Evolutionary conservation across 2,329 filamentous ascomycete genomes (phyloP).

Genomic region (Penicillium sp.): DNA sequence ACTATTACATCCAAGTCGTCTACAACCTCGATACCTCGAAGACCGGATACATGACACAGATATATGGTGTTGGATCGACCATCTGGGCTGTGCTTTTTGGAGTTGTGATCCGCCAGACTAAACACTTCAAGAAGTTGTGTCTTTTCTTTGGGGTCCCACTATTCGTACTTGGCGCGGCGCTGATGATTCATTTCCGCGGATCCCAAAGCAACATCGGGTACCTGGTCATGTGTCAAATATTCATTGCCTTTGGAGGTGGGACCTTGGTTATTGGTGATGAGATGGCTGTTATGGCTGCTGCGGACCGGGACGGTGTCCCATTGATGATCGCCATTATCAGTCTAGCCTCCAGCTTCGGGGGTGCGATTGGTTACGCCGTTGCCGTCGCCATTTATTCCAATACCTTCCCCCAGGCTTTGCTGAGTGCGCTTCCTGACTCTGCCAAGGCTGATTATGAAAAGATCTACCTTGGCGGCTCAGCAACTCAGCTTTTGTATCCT

Average conservation of each 20-base stretch:
- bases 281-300: slow-evolving; percentile 58
- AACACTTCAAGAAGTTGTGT: slow-evolving; percentile 52
- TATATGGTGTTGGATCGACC: slow-evolving; percentile 56
- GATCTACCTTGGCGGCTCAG: slow-evolving; percentile 25
- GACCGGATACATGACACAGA: slow-evolving; percentile 50
- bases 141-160: slow-evolving; percentile 54
- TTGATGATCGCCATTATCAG: slow-evolving; percentile 39
- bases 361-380: slow-evolving; percentile 33
- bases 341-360: slow-evolving; percentile 31
- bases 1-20: slow-evolving; percentile 53
- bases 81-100: slow-evolving; percentile 53
- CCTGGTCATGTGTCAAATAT: slow-evolving; percentile 56
- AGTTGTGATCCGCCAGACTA: slow-evolving; percentile 47
- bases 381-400: slow-evolving; percentile 21
- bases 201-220: slow-evolving; percentile 50
- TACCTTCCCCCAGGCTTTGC: slow-evolving; percentile 15
- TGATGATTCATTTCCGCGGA: slow-evolving; percentile 59
- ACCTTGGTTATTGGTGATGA: slow-evolving; percentile 57
- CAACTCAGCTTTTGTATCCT: slow-evolving; percentile 29
- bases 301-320: slow-evolving; percentile 56
- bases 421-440: slow-evolving; percentile 16
- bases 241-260: slow-evolving; percentile 55
- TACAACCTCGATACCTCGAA: slow-evolving; percentile 44
- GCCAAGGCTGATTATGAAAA: slow-evolving; percentile 16
- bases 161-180: slow-evolving; percentile 51